phyloP scores from a whole-genome alignment of 106 monocot genomes.

The Platanthera guangdongensis region DNA sequence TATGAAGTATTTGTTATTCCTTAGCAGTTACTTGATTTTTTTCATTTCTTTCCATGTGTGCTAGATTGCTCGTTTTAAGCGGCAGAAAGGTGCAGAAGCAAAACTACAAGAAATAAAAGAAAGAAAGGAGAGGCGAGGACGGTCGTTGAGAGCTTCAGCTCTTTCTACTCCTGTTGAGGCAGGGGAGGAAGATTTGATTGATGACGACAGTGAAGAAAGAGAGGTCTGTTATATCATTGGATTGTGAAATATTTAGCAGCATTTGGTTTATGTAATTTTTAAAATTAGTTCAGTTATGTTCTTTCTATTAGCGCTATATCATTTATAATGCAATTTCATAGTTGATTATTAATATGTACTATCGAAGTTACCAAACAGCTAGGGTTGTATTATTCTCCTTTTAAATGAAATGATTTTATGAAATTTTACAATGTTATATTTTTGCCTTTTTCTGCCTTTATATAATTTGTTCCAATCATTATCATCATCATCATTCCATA shows the following conservation, averaged over 20 bases:
- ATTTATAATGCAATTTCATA: not conserved
- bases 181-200: conserved; percentile 68
- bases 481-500: too few relatives aligned
- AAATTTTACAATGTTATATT: too few relatives aligned
- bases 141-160: conserved; percentile 85
- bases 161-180: conserved; percentile 53
- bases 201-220: conserved; percentile 90
- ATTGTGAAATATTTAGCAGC: not conserved
- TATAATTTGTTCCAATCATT: too few relatives aligned
- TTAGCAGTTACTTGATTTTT: not conserved
- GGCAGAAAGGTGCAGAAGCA: conserved; percentile 73
- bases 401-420: too few relatives aligned
- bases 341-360: not conserved
- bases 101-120: conserved; percentile 92
- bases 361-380: too few relatives aligned
- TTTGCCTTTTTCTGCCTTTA: too few relatives aligned
- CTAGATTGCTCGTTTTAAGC: conserved; percentile 82
- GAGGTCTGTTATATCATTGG: conserved; percentile 42
- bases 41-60: conserved; percentile 5
- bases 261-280: not conserved
- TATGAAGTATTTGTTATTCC: not conserved
- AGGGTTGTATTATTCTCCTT: too few relatives aligned
- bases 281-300: not conserved
- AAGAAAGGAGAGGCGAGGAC: conserved; percentile 74
- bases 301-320: not conserved